These are phyloP conservation scores for Favolaschia claudopus DNA, from an alignment of 768 basidiomycete genomes.

Conservation along the genomic window DNA sequence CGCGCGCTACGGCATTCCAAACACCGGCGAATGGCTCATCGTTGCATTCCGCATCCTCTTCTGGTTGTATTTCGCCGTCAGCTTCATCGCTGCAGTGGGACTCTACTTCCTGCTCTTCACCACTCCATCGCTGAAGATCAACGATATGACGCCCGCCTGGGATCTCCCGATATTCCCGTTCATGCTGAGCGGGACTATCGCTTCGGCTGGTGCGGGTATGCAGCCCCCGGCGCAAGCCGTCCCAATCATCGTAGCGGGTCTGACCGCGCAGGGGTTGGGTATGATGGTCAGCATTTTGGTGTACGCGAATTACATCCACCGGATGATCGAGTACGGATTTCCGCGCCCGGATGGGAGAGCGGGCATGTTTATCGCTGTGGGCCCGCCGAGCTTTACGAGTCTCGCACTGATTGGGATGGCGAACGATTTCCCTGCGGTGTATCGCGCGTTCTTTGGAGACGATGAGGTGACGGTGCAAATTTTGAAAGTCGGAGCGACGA, in stretches of 20 bases:
- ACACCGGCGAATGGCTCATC: background rate
- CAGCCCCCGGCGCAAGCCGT: constrained; percentile 1
- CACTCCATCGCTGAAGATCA: constrained; percentile 1
- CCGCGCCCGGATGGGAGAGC: background rate
- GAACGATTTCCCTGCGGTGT: background rate
- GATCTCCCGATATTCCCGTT: constrained; percentile 5
- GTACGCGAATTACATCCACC: constrained; percentile 6
- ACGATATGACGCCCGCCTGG: constrained; percentile 8
- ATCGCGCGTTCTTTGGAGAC: background rate
- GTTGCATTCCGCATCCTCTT: background rate
- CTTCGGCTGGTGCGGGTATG: background rate
- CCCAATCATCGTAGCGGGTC: background rate
- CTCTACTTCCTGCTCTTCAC: constrained; percentile 6
- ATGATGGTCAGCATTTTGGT: constrained; percentile 2
- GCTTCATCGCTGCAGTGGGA: background rate
- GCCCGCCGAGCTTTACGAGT: constrained; percentile 2
- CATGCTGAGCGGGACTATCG: constrained; percentile 3
- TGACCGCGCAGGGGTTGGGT: constrained; percentile 3
- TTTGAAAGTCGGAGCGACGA: background rate
- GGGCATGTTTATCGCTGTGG: constrained; percentile 1
- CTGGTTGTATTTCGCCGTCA: constrained; percentile 1
- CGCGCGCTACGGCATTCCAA: constrained; percentile 1
- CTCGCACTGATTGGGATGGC: constrained; percentile 6
- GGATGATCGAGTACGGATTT: constrained; percentile 3
- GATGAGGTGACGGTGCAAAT: background rate